Percentiles rank a stretch among this genome's conserved stretches.
These are phyloP conservation scores for Acacia crassicarpa DNA, from an alignment of 306 rosid genomes.

Conservation along the genomic window DNA sequence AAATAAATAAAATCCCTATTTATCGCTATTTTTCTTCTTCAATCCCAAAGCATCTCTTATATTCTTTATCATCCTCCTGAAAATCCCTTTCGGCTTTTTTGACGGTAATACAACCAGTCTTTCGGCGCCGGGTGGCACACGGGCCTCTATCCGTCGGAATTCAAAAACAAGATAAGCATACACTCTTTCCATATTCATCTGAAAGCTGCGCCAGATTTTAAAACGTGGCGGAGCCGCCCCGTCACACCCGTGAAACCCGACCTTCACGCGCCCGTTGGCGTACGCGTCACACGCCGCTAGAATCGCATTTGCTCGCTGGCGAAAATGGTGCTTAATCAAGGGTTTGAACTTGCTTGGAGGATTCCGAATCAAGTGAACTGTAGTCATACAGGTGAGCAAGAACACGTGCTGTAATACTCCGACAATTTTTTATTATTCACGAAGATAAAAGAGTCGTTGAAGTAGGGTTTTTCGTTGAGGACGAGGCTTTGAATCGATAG, in stretches of 20 bases:
- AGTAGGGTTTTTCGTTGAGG: slow-evolving; percentile 52
- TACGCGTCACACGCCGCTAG: slow-evolving; percentile 51
- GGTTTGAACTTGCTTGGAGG: slow-evolving; percentile 47
- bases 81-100: neutral
- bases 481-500: slow-evolving; percentile 64
- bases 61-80: too few species aligned
- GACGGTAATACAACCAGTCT: neutral
- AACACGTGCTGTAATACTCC: slow-evolving; percentile 42
- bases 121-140: neutral
- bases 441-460: slow-evolving; percentile 43
- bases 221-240: neutral
- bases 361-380: slow-evolving; percentile 7
- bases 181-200: neutral
- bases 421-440: too few species aligned
- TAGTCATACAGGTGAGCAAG: slow-evolving; percentile 11
- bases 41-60: neutral
- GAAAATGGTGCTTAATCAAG: slow-evolving; percentile 29
- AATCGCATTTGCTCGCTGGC: slow-evolving; percentile 29
- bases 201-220: slow-evolving; percentile 22
- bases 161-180: slow-evolving; percentile 26
- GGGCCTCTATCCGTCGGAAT: slow-evolving; percentile 33
- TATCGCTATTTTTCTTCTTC: too few species aligned
- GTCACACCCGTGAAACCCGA: slow-evolving; percentile 29
- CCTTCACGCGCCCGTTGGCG: slow-evolving; percentile 24
- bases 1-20: too few species aligned